Evolutionary conservation across 1,284 basidiomycete species (phyloP), one percentile per base, ranked within the genome.

Genomic region (Ganoderma meredithae): DNA sequence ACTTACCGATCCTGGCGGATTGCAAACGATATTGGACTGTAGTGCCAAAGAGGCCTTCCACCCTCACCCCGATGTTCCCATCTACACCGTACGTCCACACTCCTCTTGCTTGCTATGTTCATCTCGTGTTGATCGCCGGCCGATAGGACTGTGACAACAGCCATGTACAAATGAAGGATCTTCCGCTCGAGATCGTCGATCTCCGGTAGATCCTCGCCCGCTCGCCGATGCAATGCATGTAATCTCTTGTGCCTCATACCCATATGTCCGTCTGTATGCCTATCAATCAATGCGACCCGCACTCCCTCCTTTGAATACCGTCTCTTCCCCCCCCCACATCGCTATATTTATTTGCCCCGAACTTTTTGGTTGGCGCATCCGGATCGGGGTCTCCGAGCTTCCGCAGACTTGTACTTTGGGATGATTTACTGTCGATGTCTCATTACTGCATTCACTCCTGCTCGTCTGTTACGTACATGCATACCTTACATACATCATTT

Each of bases 1-100:
- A 15, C 81, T 96, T 4, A 96, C 94, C 0, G 92, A 95, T 75
- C 95, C 95, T 1, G 90, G 88, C 1, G 95, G 95, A 8, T 78
- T 97, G 43, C 82, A 90, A 69, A 88, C 88, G 0, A 89, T 96
- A 31, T 77, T 93, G 36, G 78, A 82, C 2, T 96, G 95, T 77
- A 84, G 79, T 3, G 86, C 83, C 44, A 91, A 88, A 74, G 91
- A 90, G 69, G 87, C 91, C 0, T 96, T 96, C 78, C 95, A 96
- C 78, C 93, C 93, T 0, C 95, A 96, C 80, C 86, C 91, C 22
- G 89, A 91, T 75, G 75, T 88, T 55, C 91, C 92, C 13, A 93
- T 95, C 76, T 95, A 95, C 77, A 94, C 93, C n/a, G 93, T 93
- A 72, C 71, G 81, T 79, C 53, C 47, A n/a, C 19, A 39, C 27